Base-by-base conservation (phyloP, 768 basidiomycete genomes). In the Russula vinacea region DNA sequence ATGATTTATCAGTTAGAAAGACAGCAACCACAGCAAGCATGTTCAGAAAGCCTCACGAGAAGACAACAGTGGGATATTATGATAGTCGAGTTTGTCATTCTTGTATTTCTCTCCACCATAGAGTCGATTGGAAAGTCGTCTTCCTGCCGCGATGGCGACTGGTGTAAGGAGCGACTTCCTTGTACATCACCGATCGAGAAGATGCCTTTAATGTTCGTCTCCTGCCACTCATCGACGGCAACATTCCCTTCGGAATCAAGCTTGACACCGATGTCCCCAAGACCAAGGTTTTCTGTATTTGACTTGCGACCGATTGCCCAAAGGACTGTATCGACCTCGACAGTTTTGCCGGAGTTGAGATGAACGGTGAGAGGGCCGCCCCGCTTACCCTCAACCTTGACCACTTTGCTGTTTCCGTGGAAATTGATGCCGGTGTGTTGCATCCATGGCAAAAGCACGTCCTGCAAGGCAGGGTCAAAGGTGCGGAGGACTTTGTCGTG, bases 251-350 rank as follows among this genome's bases (percentile, higher is more conserved):
- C 87, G 70, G 83, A 74, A 75, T 92, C 82, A 24, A 85, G 74
- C 77, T 91, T 78, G 65, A 98, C 84, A 42, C 89, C 92, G 14
- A 86, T 77, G 65, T 87, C 83, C 69, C 92, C 86, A 32, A 95
- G 79, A 11, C 90, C 92, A 68, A 98, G 78, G 50, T 82, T 78
- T 60, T 87, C 79, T 24, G 95, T 98, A 69, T 85, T 84, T 51
- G 95, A 77, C 67, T 86, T 83, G 29, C 97, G 85, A 10, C 97
- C 97, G 72, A 98, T 92, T 44, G 97, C 95, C 94, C 95, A 99
- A 37, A 99, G 75, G 56, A 99, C 75, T 52, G 79, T 80, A 73
- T 99, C 97, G 16, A 91, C 93, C 73, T 94, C 90, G 71, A 94
- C 78, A 70, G 80, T 81, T 74, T 89, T 84, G 58, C 91, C 93